phyloP scores from a whole-genome alignment of 352 stramenopile species.

The Phytopythium aichiense region DNA sequence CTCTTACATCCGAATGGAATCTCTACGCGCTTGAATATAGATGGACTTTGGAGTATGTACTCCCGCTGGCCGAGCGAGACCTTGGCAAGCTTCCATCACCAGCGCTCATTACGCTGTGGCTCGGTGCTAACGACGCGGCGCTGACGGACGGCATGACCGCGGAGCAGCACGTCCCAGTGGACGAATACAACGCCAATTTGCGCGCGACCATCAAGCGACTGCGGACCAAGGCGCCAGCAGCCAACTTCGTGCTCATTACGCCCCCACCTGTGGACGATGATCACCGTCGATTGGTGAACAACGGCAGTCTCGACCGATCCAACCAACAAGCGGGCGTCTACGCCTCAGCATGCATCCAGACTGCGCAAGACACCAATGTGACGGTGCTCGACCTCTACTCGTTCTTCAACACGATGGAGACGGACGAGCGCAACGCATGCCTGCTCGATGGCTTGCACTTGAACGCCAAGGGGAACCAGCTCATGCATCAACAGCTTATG shows the following conservation, averaged over 20 bases:
- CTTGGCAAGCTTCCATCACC: constrained; percentile 18
- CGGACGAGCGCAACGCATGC: constrained; percentile 19
- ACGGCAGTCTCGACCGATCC: constrained; percentile 24
- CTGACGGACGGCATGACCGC: constrained; percentile 21
- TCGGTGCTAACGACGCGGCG: constrained; percentile 61
- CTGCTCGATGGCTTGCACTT: constrained; percentile 54
- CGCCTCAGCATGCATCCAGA: constrained; percentile 30
- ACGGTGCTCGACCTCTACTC: constrained; percentile 36
- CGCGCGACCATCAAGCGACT: constrained; percentile 21
- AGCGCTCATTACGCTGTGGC: constrained; percentile 44
- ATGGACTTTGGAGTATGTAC: constrained; percentile 31
- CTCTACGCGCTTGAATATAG: constrained; percentile 7
- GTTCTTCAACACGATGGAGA: constrained; percentile 32
- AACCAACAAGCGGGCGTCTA: constrained; percentile 34
- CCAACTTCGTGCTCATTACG: constrained; percentile 39
- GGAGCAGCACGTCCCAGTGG: constrained; percentile 37
- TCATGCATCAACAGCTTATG: constrained; percentile 30
- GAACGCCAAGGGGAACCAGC: constrained; percentile 33
- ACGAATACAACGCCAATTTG: constrained; percentile 40
- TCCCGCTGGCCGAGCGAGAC: constrained; percentile 39
- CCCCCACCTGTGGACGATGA: constrained; percentile 36
- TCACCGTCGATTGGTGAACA: constrained; percentile 11
- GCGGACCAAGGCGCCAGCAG: constrained; percentile 12
- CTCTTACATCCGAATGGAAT: too few relatives aligned
- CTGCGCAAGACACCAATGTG: constrained; percentile 17